These are phyloP conservation scores for Aureobasidium sp. DNA, from an alignment of 2,329 filamentous ascomycete species.

Conservation along the genomic window DNA sequence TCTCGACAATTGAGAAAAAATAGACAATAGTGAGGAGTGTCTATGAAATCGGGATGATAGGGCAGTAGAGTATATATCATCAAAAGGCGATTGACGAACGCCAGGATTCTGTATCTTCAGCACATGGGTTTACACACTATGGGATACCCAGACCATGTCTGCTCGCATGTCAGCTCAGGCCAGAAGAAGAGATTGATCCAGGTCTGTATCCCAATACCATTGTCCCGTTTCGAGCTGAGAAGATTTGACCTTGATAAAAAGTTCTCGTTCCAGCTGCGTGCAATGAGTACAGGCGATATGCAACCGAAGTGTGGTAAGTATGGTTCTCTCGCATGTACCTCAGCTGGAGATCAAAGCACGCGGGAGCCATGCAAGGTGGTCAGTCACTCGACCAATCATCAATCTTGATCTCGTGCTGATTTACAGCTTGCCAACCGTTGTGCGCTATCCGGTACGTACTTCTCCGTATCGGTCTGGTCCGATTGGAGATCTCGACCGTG, in stretches of 20 bases:
- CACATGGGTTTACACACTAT: too few species aligned
- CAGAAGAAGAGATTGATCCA: not conserved
- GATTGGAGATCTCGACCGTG: not conserved
- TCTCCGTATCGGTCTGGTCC: not conserved
- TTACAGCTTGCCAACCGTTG: not conserved
- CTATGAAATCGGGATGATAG: too few species aligned
- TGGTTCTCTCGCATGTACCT: not conserved
- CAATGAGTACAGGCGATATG: not conserved
- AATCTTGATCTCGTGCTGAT: not conserved
- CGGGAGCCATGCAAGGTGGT: not conserved
- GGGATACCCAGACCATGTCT: not conserved
- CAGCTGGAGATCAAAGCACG: not conserved
- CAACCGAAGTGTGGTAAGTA: conserved; percentile 11
- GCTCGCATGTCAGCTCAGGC: not conserved
- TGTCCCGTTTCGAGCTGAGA: not conserved
- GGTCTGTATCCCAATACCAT: not conserved
- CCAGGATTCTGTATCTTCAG: too few species aligned
- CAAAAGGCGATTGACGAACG: too few species aligned
- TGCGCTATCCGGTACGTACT: not conserved
- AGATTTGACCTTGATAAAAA: too few species aligned
- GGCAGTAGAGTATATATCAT: too few species aligned
- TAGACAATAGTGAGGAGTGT: too few species aligned
- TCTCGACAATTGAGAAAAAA: too few species aligned
- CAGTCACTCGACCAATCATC: not conserved
- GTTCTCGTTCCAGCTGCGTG: not conserved